Base-by-base conservation (phyloP, 192 early-diverging fungal genomes). In the Umbelopsis vinacea region DNA sequence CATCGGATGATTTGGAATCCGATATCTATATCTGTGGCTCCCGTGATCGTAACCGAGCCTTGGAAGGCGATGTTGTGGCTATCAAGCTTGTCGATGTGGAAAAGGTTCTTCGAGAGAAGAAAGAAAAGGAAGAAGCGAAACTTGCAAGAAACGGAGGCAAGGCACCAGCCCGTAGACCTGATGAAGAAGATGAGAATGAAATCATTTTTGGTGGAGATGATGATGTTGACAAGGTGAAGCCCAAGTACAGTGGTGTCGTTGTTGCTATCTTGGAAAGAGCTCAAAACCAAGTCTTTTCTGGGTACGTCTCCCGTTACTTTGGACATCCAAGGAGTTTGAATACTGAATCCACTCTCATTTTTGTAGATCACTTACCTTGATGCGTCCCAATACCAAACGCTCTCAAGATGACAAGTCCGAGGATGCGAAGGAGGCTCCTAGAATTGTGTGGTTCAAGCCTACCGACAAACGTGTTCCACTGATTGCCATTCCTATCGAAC, bases 51-150 rank as follows among this genome's bases (percentile, higher is more conserved):
- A 96, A 96, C 78, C 85, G 95, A 46, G 92, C 94, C 6, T 75
- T 96, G 5, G 93, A 96, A 66, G 94, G 93, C 5, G 95, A 96
- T 75, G 80, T 90, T 5, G 95, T 96, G 21, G 89, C 89, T n/a
- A 81, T 96, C 4, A 76, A 87, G 68, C 66, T 95, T 35, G 78
- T 96, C 40, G 86, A 89, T 69, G 89, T 89, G 0, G 85, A 86
- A 23, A 92, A 93, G 75, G 76, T 88, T 52, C 70, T 87, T 66
- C 53, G 71, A 10, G 88, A 88, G 66, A 81, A 89, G 76, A 69
- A 81, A 52, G 83, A 87, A 57, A 85, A 87, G 24, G 80, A 80
- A 74, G 86, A 89, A 69, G 79, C 83, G 12, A 89, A 88, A 71
- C 82, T 88, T 38, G 82, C 83, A 9, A 76, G 79, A 46, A 84